Percentiles rank a stretch among this genome's conserved stretches.
Evolutionary conservation across 306 rosid genomes (phyloP).

Genomic region (Begonia loranthoides): DNA sequence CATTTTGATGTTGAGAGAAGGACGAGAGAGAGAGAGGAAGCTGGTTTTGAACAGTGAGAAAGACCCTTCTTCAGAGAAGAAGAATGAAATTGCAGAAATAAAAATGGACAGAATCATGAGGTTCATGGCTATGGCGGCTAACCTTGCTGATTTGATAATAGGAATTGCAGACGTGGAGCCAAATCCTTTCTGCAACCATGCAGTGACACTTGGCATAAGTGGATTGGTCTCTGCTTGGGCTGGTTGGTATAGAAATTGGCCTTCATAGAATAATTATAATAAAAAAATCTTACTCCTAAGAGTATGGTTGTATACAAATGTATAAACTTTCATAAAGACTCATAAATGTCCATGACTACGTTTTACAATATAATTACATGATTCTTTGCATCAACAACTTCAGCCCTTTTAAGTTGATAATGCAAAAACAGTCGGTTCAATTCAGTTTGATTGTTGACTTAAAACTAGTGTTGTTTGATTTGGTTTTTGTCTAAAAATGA

Average conservation of each 20-base stretch:
- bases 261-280: constrained; percentile 19
- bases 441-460: too few relatives aligned
- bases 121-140: constrained; percentile 81
- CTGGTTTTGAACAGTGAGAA: constrained; percentile 3
- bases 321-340: too few relatives aligned
- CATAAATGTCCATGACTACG: too few relatives aligned
- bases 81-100: constrained; percentile 34
- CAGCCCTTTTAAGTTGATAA: too few relatives aligned
- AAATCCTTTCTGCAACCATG: constrained; percentile 72
- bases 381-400: too few relatives aligned
- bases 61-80: constrained; percentile 9
- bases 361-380: too few relatives aligned
- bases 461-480: too few relatives aligned
- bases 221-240: constrained; percentile 99
- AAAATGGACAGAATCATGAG: constrained; percentile 79
- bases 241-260: constrained; percentile 99
- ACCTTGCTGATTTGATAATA: constrained; percentile 80
- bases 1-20: constrained; percentile 41
- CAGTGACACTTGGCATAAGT: constrained; percentile 75
- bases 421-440: too few relatives aligned
- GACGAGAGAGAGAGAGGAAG: constrained; percentile 45
- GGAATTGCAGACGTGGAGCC: constrained; percentile 85
- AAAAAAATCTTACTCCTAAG: not conserved
- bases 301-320: not conserved
- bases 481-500: too few relatives aligned